Evolutionary conservation across 768 basidiomycete species (phyloP), one percentile per base, ranked within the genome.

Genomic region (Astraeus odoratus): DNA sequence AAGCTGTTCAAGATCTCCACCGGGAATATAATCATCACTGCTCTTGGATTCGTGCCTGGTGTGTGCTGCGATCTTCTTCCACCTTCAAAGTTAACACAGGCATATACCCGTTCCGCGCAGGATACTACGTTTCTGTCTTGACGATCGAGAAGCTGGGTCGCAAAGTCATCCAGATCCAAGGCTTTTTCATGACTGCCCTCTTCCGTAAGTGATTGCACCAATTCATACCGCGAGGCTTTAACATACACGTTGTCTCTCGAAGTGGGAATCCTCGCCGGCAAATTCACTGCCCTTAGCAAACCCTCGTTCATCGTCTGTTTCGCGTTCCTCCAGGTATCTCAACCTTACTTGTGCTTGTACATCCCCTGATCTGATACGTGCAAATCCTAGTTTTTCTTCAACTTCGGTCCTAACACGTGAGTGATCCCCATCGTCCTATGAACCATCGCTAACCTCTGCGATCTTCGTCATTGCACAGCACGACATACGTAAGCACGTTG

Each of bases 31-130:
- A 85, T 87, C 58, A 75, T 89, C 49, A 83, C 83, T 2, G 77
- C 70, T 2, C 74, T 86, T 15, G 86, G 87, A 25, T 88, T 86
- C 56, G 80, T 88, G 4, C 86, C 86, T 12, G 86, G 78, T 76
- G 48, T n/a, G 58, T 39, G n/a, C n/a, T n/a, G n/a, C n/a, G n/a
- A n/a, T n/a, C 16, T 23, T 48, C 51, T 33, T 8, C 29, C 13
- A 47, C 1, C 20, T 2, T 16, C 37, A 29, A 3, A 19, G 1
- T 18, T 5, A 24, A 5, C 31, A n/a, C 7, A 5, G 8, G 25
- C 13, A n/a, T 1, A n/a, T 30, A 24, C 16, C 38, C 29, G 8
- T 9, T n/a, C n/a, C n/a, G 13, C 33, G 8, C 30, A 81, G 81
- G 83, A 8, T 86, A 87, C 67, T 88, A 82, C 56, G 78, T 69